These are phyloP conservation scores for Phytophthora capsici DNA, from an alignment of 352 stramenopile genomes.

Conservation along the genomic window DNA sequence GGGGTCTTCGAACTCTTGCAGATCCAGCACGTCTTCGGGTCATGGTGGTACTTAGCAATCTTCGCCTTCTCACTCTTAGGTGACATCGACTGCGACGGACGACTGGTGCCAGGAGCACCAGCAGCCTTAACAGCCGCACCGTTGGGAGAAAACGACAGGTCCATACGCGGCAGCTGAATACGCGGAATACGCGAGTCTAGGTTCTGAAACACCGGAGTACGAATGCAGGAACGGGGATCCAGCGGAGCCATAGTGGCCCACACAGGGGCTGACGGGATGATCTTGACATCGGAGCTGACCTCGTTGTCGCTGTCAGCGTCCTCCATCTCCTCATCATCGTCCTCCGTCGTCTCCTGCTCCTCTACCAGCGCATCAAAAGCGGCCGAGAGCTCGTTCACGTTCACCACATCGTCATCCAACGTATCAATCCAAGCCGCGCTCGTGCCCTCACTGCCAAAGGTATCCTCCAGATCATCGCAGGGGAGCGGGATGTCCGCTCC, in stretches of 20 bases:
- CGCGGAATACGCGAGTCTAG: slow-evolving; percentile 79
- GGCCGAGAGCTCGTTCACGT: slow-evolving; percentile 75
- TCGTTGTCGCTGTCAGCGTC: slow-evolving; percentile 46
- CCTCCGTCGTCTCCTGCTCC: slow-evolving; percentile 46
- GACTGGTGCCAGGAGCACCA: slow-evolving; percentile 11
- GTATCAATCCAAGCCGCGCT: slow-evolving; percentile 64
- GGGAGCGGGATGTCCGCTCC: slow-evolving; percentile 67
- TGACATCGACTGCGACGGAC: slow-evolving; percentile 42
- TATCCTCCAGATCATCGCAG: slow-evolving; percentile 50
- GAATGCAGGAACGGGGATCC: slow-evolving; percentile 81
- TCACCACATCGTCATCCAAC: slow-evolving; percentile 70
- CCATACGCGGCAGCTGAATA: slow-evolving; percentile 73
- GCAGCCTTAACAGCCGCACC: slow-evolving; percentile 24
- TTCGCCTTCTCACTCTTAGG: slow-evolving; percentile 62
- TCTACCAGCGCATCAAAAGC: slow-evolving; percentile 68
- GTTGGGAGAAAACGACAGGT: slow-evolving; percentile 54
- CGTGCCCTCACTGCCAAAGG: slow-evolving; percentile 20
- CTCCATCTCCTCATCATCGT: slow-evolving; percentile 53
- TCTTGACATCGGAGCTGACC: slow-evolving; percentile 30
- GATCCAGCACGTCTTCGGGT: slow-evolving; percentile 85
- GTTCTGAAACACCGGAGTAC: slow-evolving; percentile 78
- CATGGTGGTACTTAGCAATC: slow-evolving; percentile 63
- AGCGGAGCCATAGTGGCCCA: slow-evolving; percentile 65
- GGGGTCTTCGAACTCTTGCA: slow-evolving; percentile 87
- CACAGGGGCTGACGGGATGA: slow-evolving; percentile 60